Conservation (phyloP, 1,284 basidiomycete species). For the Farysia itapuensis region DNA sequence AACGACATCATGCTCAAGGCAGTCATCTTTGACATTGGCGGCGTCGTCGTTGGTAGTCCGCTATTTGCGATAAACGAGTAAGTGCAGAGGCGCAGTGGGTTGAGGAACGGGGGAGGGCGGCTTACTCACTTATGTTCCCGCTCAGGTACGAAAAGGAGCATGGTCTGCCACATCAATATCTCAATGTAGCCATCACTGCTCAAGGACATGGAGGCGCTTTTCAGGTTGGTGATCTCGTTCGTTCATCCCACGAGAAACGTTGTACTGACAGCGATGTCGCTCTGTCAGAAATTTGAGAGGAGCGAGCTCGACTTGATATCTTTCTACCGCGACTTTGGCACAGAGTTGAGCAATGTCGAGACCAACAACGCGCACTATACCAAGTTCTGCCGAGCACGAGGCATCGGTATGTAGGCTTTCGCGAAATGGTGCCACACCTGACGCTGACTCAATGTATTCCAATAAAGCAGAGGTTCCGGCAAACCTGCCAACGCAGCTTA, state of each 20-base stretch:
- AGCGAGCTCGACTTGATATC: conserved; percentile 53
- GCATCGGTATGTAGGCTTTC: conserved; percentile 2
- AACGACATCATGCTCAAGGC: conserved; percentile 22
- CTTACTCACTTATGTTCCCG: neutral
- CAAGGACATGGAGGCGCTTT: conserved; percentile 57
- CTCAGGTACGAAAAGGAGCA: conserved; percentile 43
- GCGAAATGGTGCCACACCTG: too few relatives aligned
- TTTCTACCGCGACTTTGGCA: conserved; percentile 57
- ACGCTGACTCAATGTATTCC: too few relatives aligned
- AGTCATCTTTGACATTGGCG: conserved; percentile 59
- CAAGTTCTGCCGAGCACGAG: conserved; percentile 44
- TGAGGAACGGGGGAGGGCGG: too few relatives aligned
- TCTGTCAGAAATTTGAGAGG: conserved; percentile 55
- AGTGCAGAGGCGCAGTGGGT: conserved; percentile 7
- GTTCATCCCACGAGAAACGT: too few relatives aligned
- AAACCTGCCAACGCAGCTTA: conserved; percentile 16
- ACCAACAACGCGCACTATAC: conserved; percentile 45
- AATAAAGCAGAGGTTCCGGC: conserved; percentile 49
- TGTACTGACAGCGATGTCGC: too few relatives aligned
- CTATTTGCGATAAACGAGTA: conserved; percentile 52
- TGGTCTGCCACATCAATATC: conserved; percentile 55
- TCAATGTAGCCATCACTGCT: conserved; percentile 60
- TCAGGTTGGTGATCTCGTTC: conserved; percentile 54
- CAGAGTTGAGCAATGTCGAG: conserved; percentile 48
- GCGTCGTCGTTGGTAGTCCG: conserved; percentile 58